Evolutionary conservation across 345 rosid species (phyloP), one percentile per base, ranked within the genome.

Genomic region (Syzygium aromaticum): DNA sequence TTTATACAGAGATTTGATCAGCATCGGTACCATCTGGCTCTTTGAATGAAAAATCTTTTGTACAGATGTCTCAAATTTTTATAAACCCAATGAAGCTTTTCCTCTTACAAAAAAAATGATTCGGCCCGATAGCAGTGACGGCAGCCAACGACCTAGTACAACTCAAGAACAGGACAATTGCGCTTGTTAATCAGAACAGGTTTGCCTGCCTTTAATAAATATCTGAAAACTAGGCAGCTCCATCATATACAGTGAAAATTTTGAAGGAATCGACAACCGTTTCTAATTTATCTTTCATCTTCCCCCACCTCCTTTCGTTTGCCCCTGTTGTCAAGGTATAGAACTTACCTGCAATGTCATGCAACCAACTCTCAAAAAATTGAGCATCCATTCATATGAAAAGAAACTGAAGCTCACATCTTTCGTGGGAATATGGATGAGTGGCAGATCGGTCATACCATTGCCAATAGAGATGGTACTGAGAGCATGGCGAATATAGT

Each of bases 281-380:
- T 85, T 92, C 91, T 89, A 96, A 90, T 90, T 92, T 92, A 25
- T 97, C 99, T 91, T 96, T 95, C 98, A 97, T 94, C 91, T 97
- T 97, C 78, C 84, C 97, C 98, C 98, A 96, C 88, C 98, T 94
- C 90, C 98, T 94, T 85, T 97, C 96, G 25, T 97, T 97, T 3
- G 98, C 96, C 5, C 98, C 98, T 0, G 98, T 95, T 16, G 98
- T 95, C 94, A 97, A 84, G 17, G 97, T 95, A 89, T 94, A 96
- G 89, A 97, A 95, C 87, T 94, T 96, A 17, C 98, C 98, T 95
- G 94, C 90, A 88, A 89, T 53, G 21, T 53, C 14, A 17, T 51
- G 52, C 38, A 54, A 38, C 52, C 80, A 85, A 63, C 86, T 33
- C 30, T 51, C 49, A 73, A 73, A 73, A 73, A 73, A 17, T 33